Evolutionary conservation across 805 yeast genomes (phyloP).

Genomic region (Pachysolen tannophilus): DNA sequence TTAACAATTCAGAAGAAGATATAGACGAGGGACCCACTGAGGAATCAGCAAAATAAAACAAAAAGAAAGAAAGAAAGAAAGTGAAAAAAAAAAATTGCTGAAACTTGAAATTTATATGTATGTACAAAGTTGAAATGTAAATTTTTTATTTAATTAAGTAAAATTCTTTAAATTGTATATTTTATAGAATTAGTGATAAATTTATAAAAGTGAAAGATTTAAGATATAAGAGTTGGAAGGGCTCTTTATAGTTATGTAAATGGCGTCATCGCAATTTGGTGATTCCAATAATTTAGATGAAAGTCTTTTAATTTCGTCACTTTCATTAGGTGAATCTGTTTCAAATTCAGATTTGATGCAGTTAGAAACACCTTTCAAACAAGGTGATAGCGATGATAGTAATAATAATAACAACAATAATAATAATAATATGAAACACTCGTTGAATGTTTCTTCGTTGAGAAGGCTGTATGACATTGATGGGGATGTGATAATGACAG

Average conservation of each 20-base stretch:
- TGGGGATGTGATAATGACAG: conserved; percentile 10
- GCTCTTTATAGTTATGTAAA: conserved; percentile 17
- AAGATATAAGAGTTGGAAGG: conserved; percentile 19
- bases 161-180: too few species aligned
- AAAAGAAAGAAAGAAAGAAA: conserved; percentile 34
- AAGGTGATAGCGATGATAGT: too few species aligned
- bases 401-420: too few species aligned
- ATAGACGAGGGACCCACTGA: conserved; percentile 18
- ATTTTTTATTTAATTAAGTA: too few species aligned
- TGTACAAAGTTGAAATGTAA: too few species aligned
- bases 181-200: too few species aligned
- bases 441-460: background rate
- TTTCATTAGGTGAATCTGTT: conserved; percentile 9
- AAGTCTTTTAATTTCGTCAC: conserved; percentile 17
- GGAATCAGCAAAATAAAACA: conserved; percentile 26
- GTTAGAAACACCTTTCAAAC: conserved; percentile 3
- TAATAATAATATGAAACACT: too few species aligned
- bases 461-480: conserved; percentile 4
- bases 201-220: conserved; percentile 40
- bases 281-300: too few species aligned
- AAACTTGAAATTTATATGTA: too few species aligned
- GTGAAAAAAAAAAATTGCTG: too few species aligned
- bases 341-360: conserved; percentile 5
- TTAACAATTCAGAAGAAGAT: conserved; percentile 22
- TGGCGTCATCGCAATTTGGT: too few species aligned